Base-by-base conservation (phyloP, 163 green algal genomes). In the Scenedesmus sp. region DNA sequence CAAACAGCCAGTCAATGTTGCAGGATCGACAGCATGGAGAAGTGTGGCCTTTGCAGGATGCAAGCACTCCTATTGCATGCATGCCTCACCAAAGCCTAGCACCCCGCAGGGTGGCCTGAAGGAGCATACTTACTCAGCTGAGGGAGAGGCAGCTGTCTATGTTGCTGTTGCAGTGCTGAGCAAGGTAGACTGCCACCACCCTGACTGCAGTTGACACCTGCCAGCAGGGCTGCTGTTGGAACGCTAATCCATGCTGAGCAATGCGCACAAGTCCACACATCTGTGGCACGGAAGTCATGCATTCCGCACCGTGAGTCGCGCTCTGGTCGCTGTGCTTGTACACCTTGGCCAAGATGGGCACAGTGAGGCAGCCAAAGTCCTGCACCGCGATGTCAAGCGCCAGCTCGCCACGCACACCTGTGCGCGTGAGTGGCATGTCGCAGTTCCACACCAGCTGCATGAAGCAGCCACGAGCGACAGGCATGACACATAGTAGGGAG, bases 311-410 rank as follows among this genome's bases (percentile, higher is more conserved):
- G 26, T 92, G 88, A 9, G 23, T 10, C 73, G 88, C 88, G 34
- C 77, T 88, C 7, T 46, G 70, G 64, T 92, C 88, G 3, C 8
- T n/a, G 81, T 84, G 64, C 77, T 70, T 56, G 88, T 92, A 92
- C 13, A 92, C 88, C 88, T 92, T 92, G 60, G 88, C 88, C 81
- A 92, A 84, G 77, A 92, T 88, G 20, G 88, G 88, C 6, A 92
- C 20, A 34, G 77, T 92, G 4, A 92, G 52, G 52, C 83, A 86
- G 54, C 88, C 88, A 84, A 89, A 92, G 34, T 88, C 88, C 77
- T 88, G 77, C 81, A 92, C 81, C 16, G 81, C 88, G 9, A 92
- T 66, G 59, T 92, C 88, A 15, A 92, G 77, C 54, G 77, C 88
- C 54, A 92, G 15, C 66, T 92, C 88, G 1, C 88, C 88, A 0